phyloP scores from a whole-genome alignment of 306 rosid genomes.

The Rosa chinensis region DNA sequence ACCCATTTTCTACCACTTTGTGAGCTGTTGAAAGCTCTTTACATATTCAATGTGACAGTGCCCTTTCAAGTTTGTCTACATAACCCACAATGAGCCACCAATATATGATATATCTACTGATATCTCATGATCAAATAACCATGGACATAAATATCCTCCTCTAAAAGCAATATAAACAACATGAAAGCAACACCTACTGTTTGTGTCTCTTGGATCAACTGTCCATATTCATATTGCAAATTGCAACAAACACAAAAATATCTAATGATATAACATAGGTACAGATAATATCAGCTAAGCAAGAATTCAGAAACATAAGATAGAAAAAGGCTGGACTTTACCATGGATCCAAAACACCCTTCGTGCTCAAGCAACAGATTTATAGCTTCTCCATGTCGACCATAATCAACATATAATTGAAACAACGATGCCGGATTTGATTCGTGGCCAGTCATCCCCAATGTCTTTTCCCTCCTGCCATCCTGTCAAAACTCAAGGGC shows the following conservation, averaged over 20 bases:
- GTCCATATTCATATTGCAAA: not conserved
- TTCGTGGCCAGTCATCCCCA: slow-evolving; percentile 85
- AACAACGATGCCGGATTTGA: slow-evolving; percentile 81
- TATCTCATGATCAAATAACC: not conserved
- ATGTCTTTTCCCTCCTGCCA: slow-evolving; percentile 54
- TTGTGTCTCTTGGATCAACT: not conserved
- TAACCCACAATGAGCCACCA: too few species aligned
- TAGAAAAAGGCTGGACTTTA: slow-evolving; percentile 27
- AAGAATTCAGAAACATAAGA: not conserved
- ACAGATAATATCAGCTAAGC: not conserved
- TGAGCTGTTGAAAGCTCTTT: not conserved
- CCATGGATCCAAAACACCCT: slow-evolving; percentile 72
- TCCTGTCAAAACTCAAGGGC: slow-evolving; percentile 55
- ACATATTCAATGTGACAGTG: too few species aligned
- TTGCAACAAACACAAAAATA: not conserved
- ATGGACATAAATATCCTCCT: not conserved
- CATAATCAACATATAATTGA: slow-evolving; percentile 76
- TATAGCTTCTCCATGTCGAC: slow-evolving; percentile 86
- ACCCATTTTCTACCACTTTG: not conserved
- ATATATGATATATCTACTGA: not conserved
- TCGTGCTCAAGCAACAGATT: slow-evolving; percentile 71
- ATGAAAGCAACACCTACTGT: not conserved
- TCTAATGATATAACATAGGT: not conserved
- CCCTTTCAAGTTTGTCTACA: too few species aligned
- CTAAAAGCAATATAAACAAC: not conserved